Evolutionary conservation across 78 protist genomes (phyloP).

Genomic region (Andalucia godoyi): DNA sequence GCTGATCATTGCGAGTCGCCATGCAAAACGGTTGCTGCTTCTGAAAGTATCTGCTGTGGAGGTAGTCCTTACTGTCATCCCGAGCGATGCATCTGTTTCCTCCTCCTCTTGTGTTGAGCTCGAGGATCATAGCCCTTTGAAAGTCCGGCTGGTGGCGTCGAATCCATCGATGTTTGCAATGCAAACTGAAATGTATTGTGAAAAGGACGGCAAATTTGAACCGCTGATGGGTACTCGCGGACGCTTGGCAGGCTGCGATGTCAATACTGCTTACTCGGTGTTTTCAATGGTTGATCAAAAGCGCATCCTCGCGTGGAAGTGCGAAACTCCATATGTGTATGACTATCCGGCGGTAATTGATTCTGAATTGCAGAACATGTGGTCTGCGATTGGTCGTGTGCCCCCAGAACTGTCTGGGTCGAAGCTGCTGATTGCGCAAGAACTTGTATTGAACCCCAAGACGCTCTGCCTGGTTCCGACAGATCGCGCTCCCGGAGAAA

Average conservation of each 20-base stretch:
- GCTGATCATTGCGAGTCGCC: constrained; percentile 13
- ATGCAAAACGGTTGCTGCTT: constrained; percentile 54
- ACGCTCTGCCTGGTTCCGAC: no score
- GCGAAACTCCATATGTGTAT: constrained; percentile 76
- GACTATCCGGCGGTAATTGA: constrained; percentile 81
- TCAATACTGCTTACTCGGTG: constrained; percentile 56
- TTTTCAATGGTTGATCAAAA: constrained; percentile 30
- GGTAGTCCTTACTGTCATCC: background rate
- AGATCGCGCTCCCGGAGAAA: constrained; percentile 21
- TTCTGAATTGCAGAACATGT: constrained; percentile 34
- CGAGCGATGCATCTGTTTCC: no score
- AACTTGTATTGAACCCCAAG: background rate
- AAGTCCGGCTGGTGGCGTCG: no score
- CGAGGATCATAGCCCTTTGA: no score
- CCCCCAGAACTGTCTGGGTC: background rate
- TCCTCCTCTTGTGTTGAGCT: no score
- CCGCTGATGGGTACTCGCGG: background rate
- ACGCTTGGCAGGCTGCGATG: background rate
- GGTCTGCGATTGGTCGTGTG: constrained; percentile 13
- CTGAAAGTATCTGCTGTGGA: constrained; percentile 55
- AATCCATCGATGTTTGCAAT: no score
- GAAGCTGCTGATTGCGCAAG: background rate
- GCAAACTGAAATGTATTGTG: no score
- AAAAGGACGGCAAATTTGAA: no score
- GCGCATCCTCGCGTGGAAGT: constrained; percentile 58